These are phyloP conservation scores for Citrus reticulata DNA, from an alignment of 345 rosid species.

Conservation along the genomic window DNA sequence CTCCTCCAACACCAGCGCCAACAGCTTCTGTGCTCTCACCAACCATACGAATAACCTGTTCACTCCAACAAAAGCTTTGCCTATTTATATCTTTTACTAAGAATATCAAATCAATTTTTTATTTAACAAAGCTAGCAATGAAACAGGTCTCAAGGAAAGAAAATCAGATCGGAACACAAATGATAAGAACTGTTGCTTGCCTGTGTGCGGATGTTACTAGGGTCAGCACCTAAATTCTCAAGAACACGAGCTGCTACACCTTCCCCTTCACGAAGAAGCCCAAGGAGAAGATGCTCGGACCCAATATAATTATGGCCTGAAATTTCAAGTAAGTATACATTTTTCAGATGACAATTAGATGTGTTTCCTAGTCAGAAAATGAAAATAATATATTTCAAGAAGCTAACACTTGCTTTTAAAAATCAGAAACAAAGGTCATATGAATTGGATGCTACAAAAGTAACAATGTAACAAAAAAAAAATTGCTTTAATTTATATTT, in stretches of 20 bases:
- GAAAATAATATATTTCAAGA: background rate
- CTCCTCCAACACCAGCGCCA: conserved; percentile 78
- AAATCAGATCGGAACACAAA: background rate
- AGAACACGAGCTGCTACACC: conserved; percentile 99
- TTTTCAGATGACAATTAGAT: background rate
- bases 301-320: conserved; percentile 98
- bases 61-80: conserved; percentile 11
- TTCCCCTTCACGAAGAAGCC: conserved; percentile 97
- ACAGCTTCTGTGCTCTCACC: conserved; percentile 89
- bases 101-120: background rate
- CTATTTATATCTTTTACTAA: background rate
- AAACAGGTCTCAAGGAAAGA: background rate
- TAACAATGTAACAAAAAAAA: background rate
- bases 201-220: conserved; percentile 92
- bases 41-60: conserved; percentile 95
- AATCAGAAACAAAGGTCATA: background rate
- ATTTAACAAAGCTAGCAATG: background rate
- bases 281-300: conserved; percentile 96
- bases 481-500: background rate
- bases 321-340: conserved; percentile 13
- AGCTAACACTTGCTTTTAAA: background rate
- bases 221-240: conserved; percentile 92
- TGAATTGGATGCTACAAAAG: background rate
- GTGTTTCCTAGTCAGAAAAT: background rate
- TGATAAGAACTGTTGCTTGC: conserved; percentile 33